Base-by-base conservation (phyloP, 495 filamentous ascomycete species). In the Geoglossum glabrum region DNA sequence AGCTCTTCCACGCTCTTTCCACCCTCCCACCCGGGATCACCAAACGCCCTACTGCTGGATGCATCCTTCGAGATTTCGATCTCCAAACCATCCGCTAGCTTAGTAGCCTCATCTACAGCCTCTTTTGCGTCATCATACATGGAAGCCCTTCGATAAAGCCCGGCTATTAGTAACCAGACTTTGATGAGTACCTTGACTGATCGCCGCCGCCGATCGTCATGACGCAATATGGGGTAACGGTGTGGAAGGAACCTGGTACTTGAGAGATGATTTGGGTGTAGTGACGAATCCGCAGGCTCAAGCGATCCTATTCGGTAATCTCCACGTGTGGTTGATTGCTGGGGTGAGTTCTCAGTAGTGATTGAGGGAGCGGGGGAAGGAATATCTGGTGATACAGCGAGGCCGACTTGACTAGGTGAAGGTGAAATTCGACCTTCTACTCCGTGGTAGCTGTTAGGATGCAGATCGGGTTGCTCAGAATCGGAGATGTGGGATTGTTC, bases 91-190 rank as follows among this genome's bases (percentile, higher is more conserved):
- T 71, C 71, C 5, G 83, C 78, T 23, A 90, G 74, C 61, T 80
- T 84, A 36, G 71, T 68, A n/a, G 90, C 92, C 70, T 97, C 92
- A 31, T 79, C 75, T 45, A 87, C 80, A 1, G 92, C 87, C 52
- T 81, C 84, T 43, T 76, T 74, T 0, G 86, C 83, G 66, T 97
- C 89, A 1, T 84, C 79, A 43, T 79, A 78, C 67, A 90, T 79
- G 1, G 74, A 79, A 11, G 90, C 87, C 49, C 87, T 79, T 26
- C 89, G 79, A 64, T 98, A 97, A 56, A 96, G 79, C 0, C 82
- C 82, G 2, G 86, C 82, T 51, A 95, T 89, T 59, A 88, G 82
- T 13, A 95, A 75, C 92, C 92, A 98, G 25, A 94, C 79, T 56
- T 79, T 81, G n/a, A 84, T 73, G 6, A 95, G 74, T 23, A 62